phyloP scores from a whole-genome alignment of 805 yeast genomes.

The Saccharomycopsis sp. region DNA sequence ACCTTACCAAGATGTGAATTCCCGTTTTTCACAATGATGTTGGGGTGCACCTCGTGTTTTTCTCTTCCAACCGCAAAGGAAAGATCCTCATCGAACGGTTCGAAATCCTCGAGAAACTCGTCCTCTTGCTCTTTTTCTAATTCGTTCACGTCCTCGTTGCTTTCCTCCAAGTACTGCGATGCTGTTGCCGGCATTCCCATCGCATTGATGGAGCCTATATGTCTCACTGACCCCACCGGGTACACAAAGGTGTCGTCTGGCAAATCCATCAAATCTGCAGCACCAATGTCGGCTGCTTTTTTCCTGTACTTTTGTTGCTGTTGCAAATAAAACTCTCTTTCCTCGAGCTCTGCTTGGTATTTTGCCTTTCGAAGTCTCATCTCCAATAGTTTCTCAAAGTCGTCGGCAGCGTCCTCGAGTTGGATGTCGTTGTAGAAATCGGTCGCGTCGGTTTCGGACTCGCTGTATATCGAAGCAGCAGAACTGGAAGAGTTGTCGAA shows the following conservation, averaged over 20 bases:
- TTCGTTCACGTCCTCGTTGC: background rate
- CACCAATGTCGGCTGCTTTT: background rate
- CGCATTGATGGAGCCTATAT: too few relatives aligned
- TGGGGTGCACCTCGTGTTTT: constrained; percentile 7
- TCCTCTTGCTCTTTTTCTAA: constrained; percentile 2
- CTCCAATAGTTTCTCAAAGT: constrained; percentile 17
- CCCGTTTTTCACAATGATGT: constrained; percentile 6
- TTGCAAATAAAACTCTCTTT: constrained; percentile 14
- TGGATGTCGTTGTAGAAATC: constrained; percentile 19
- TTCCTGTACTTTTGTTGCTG: constrained; percentile 10
- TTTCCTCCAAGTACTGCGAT: background rate
- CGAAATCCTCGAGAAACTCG: constrained; percentile 18
- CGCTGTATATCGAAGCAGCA: constrained; percentile 18
- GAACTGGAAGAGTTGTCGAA: constrained; percentile 2
- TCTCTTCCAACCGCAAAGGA: constrained; percentile 9
- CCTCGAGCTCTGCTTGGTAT: constrained; percentile 19
- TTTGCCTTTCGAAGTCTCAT: constrained; percentile 13
- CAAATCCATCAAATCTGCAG: constrained; percentile 12
- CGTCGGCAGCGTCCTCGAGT: constrained; percentile 14
- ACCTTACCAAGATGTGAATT: background rate
- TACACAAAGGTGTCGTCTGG: constrained; percentile 18
- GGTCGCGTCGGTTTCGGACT: constrained; percentile 17
- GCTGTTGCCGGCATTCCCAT: background rate
- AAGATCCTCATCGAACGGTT: constrained; percentile 14
- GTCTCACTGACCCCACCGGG: too few relatives aligned